Conservation (phyloP, 2,329 filamentous ascomycete species). For the Aureobasidium sp. region DNA sequence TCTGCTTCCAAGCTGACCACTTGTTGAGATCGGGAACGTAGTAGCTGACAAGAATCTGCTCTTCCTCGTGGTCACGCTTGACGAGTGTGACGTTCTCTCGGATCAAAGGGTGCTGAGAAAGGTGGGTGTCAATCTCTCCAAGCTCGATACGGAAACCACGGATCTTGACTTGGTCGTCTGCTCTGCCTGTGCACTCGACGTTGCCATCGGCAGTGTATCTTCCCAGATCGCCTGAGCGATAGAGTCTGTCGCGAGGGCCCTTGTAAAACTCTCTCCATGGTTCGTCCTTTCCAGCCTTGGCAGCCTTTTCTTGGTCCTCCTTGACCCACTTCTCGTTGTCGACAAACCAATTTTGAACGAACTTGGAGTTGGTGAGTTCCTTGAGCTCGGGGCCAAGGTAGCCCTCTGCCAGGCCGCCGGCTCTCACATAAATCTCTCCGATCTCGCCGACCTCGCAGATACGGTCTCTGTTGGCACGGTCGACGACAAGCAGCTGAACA, state of each 20-base stretch:
- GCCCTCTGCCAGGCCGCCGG: slow-evolving; percentile 75
- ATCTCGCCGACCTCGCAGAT: slow-evolving; percentile 74
- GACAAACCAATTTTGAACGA: slow-evolving; percentile 80
- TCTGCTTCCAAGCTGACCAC: slow-evolving; percentile 63
- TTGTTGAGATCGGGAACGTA: slow-evolving; percentile 73
- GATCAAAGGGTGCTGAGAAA: slow-evolving; percentile 67
- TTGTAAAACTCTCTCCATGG: slow-evolving; percentile 73
- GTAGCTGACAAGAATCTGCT: slow-evolving; percentile 81
- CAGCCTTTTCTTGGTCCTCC: slow-evolving; percentile 50
- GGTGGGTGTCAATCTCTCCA: slow-evolving; percentile 80
- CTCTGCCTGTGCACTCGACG: slow-evolving; percentile 71
- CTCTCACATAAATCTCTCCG: slow-evolving; percentile 77
- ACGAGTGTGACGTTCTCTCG: slow-evolving; percentile 82
- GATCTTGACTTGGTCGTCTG: slow-evolving; percentile 90
- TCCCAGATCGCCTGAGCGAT: slow-evolving; percentile 82
- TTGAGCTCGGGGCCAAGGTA: slow-evolving; percentile 57
- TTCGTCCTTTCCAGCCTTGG: slow-evolving; percentile 48
- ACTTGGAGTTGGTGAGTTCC: slow-evolving; percentile 66
- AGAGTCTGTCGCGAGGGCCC: slow-evolving; percentile 78
- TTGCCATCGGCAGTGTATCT: slow-evolving; percentile 63
- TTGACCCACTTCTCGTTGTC: slow-evolving; percentile 63
- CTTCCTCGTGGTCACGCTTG: slow-evolving; percentile 75
- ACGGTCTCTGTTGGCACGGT: slow-evolving; percentile 58
- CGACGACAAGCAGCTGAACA: slow-evolving; percentile 80
- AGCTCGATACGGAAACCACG: slow-evolving; percentile 94